These are phyloP conservation scores for Penicillium nordicum DNA, from an alignment of 2,329 filamentous ascomycete genomes.

Conservation along the genomic window DNA sequence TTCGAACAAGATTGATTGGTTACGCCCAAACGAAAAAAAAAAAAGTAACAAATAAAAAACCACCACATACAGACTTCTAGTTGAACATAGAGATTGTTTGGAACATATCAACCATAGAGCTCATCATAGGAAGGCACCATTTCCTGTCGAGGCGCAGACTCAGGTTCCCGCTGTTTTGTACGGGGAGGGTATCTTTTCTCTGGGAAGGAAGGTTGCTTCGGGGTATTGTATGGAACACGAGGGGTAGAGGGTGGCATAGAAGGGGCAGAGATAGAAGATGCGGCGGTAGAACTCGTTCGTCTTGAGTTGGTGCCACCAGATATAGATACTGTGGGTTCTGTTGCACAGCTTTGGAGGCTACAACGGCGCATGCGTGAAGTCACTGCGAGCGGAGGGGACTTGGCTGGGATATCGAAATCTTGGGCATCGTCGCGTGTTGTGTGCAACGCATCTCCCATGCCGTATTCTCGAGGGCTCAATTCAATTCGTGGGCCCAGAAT, in stretches of 20 bases:
- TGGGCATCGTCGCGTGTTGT: conserved; percentile 14
- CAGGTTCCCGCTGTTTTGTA: conserved; percentile 19
- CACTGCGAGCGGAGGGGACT: conserved; percentile 36
- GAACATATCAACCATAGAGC: conserved; percentile 33
- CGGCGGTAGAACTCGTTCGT: conserved; percentile 34
- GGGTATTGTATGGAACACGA: conserved; percentile 17
- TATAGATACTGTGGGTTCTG: conserved; percentile 26
- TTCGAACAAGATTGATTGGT: background rate
- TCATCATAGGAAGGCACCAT: conserved; percentile 41
- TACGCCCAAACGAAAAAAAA: background rate
- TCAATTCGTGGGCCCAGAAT: conserved; percentile 7
- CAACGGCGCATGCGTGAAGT: conserved; percentile 38
- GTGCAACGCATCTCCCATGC: conserved; percentile 7
- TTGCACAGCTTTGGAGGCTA: conserved; percentile 32
- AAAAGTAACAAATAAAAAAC: background rate
- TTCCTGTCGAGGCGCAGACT: conserved; percentile 23
- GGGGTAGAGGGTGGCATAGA: conserved; percentile 29
- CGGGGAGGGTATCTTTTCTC: conserved; percentile 24
- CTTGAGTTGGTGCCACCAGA: conserved; percentile 30
- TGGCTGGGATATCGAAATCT: conserved; percentile 26
- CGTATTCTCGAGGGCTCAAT: conserved; percentile 3
- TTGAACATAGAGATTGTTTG: background rate
- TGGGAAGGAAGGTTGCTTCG: background rate
- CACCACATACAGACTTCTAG: conserved; percentile 5
- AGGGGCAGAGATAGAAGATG: conserved; percentile 24